Base-by-base conservation (phyloP, 164 flowering plant genomes). In the Liquidambar formosana region DNA sequence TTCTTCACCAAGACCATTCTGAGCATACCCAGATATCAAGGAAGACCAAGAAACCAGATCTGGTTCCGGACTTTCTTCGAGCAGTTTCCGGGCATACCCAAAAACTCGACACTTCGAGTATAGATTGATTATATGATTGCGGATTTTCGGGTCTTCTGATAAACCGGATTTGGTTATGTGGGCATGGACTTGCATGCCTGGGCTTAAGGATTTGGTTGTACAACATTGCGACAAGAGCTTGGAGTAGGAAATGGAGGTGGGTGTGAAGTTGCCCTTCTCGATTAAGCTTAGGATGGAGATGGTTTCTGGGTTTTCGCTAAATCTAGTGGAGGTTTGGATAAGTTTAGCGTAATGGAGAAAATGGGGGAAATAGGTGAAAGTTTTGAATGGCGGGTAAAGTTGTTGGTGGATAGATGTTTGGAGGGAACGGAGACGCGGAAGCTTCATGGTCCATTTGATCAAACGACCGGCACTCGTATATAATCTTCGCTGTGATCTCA, bases 31-130 rank as follows among this genome's bases (percentile, higher is more conserved):
- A 53, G 93, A 86, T 65, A 89, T 76, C 62, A 92, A 75, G 68
- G 95, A 82, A 51, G 91, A 86, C 93, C 90, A 88, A 65, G 90
- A 79, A 69, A 87, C 88, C 76, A 88, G 72, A 72, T 89, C 91
- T 16, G 83, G 86, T 65, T 86, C 83, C 22, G 83, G 64, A 78
- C 81, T 83, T 86, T 78, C 88, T 8, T 84, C 88, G 41, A 89
- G 53, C 84, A 89, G 70, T 41, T 80, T 79, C 70, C 84, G 89
- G 47, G 94, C 97, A 58, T 76, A 73, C 12, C 66, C 63, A 45
- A 85, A 86, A 65, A 56, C 21, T 18, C 66, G 69, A 70, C 86
- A 78, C 67, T 86, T 89, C 0, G 91, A 78, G 53, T 90, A 92
- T 12, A 87, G 41, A 70, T 65, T 82, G n/a, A 89, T 73, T 73